Evolutionary conservation across 345 rosid species (phyloP).

Genomic region (Hibiscus mutabilis): DNA sequence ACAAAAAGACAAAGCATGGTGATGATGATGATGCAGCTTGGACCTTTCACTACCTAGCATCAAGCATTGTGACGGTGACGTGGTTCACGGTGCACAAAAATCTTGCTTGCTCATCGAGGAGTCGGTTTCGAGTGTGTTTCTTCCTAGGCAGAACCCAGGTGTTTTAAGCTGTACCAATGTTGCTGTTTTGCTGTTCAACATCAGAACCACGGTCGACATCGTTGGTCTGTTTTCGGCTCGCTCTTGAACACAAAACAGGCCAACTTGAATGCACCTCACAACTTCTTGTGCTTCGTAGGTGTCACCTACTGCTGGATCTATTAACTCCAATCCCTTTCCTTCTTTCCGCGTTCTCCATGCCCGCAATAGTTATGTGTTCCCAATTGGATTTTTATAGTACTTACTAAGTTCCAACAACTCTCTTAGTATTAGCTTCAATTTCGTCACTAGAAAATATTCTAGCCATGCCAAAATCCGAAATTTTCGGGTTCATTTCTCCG

Average conservation of each 20-base stretch:
- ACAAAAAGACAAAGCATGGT: background rate
- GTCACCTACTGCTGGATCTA: constrained; percentile 33
- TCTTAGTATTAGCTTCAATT: constrained; percentile 47
- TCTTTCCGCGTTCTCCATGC: constrained; percentile 66
- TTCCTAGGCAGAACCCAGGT: constrained; percentile 62
- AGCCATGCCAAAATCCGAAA: constrained; percentile 89
- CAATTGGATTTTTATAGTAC: constrained; percentile 13
- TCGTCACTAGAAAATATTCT: constrained; percentile 68
- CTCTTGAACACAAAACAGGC: constrained; percentile 84
- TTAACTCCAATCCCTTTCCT: constrained; percentile 39
- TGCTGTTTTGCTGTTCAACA: constrained; percentile 61
- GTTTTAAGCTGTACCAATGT: constrained; percentile 52
- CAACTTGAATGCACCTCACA: constrained; percentile 68
- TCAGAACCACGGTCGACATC: constrained; percentile 55
- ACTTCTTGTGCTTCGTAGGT: constrained; percentile 40
- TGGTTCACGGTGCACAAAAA: constrained; percentile 54
- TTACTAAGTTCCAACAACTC: constrained; percentile 82
- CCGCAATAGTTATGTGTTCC: constrained; percentile 20
- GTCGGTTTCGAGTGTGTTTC: constrained; percentile 41
- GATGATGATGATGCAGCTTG: background rate
- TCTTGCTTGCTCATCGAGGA: constrained; percentile 51
- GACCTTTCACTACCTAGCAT: constrained; percentile 37
- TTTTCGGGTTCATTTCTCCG: constrained; percentile 56
- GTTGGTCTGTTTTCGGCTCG: constrained; percentile 62
- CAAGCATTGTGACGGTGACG: constrained; percentile 63